These are phyloP conservation scores for Curvularia verruculosa DNA, from an alignment of 2,329 filamentous ascomycete genomes.

Conservation along the genomic window DNA sequence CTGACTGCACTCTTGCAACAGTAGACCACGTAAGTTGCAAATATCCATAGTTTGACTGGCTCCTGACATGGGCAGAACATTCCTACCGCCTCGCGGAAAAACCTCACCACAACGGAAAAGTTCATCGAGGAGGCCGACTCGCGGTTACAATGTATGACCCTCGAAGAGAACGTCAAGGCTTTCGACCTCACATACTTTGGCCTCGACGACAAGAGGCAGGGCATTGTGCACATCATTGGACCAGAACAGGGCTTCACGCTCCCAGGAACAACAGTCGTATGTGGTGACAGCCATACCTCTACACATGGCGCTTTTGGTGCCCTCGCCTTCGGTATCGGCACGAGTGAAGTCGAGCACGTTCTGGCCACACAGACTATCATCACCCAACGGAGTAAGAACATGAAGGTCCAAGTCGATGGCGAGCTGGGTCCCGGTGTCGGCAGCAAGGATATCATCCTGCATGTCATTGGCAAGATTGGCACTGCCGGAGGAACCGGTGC, in stretches of 20 bases:
- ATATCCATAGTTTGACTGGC: conserved; percentile 1
- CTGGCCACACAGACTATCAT: conserved; percentile 95
- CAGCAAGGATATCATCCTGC: conserved; percentile 92
- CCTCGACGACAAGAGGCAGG: conserved; percentile 92
- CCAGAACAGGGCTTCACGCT: conserved; percentile 99
- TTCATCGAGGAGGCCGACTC: conserved; percentile 97
- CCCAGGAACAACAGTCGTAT: conserved; percentile 94
- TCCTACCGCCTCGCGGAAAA: conserved; percentile 87
- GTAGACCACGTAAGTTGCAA: conserved; percentile 83
- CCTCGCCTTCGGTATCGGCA: conserved; percentile 95
- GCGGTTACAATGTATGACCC: conserved; percentile 88
- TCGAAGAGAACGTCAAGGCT: conserved; percentile 96
- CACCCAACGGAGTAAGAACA: conserved; percentile 96
- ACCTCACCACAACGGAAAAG: conserved; percentile 88
- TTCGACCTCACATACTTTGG: conserved; percentile 98
- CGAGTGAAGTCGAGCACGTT: conserved; percentile 97
- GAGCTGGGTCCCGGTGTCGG: conserved; percentile 88
- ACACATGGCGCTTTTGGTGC: conserved; percentile 97
- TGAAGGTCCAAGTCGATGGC: conserved; percentile 95
- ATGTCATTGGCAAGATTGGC: conserved; percentile 91
- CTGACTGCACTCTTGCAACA: conserved; percentile 95
- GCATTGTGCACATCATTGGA: conserved; percentile 97
- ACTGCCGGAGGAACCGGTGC: conserved; percentile 93
- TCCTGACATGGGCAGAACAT: conserved; percentile 70
- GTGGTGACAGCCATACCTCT: conserved; percentile 96